phyloP scores from a whole-genome alignment of 768 basidiomycete species.

The Tubosaeta sp. region DNA sequence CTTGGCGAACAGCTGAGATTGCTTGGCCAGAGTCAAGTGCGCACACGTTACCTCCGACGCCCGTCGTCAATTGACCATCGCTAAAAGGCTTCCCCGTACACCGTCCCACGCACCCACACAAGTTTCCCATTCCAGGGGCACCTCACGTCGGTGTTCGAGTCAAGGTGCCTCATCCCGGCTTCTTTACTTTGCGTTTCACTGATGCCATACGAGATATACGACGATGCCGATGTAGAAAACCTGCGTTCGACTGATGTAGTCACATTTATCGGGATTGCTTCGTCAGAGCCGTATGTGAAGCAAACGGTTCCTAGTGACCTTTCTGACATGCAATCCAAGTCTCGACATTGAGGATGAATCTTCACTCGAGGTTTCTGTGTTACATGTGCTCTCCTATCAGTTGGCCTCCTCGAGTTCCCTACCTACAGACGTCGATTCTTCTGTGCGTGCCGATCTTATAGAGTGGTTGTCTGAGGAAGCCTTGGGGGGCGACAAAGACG shows the following conservation, averaged over 20 bases:
- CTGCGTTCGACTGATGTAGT: slow-evolving; percentile 59
- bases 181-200: neutral
- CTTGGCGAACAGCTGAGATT: slow-evolving; percentile 46
- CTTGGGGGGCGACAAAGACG: slow-evolving; percentile 61
- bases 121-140: slow-evolving; percentile 53
- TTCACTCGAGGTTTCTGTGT: slow-evolving; percentile 48
- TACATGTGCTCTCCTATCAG: slow-evolving; percentile 59
- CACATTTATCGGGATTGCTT: slow-evolving; percentile 72
- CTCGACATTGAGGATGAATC: slow-evolving; percentile 36
- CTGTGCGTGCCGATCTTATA: slow-evolving; percentile 52
- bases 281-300: slow-evolving; percentile 57
- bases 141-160: slow-evolving; percentile 68
- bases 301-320: neutral
- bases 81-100: slow-evolving; percentile 25
- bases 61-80: neutral
- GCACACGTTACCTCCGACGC: slow-evolving; percentile 8
- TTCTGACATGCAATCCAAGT: slow-evolving; percentile 29
- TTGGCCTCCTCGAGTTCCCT: neutral
- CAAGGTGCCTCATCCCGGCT: slow-evolving; percentile 43
- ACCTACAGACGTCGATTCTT: slow-evolving; percentile 8
- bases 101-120: slow-evolving; percentile 43
- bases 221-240: slow-evolving; percentile 36
- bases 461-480: slow-evolving; percentile 70
- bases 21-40: slow-evolving; percentile 17
- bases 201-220: slow-evolving; percentile 50